Conservation (phyloP, 805 yeast genomes). For the Teunomyces gatunensis region DNA sequence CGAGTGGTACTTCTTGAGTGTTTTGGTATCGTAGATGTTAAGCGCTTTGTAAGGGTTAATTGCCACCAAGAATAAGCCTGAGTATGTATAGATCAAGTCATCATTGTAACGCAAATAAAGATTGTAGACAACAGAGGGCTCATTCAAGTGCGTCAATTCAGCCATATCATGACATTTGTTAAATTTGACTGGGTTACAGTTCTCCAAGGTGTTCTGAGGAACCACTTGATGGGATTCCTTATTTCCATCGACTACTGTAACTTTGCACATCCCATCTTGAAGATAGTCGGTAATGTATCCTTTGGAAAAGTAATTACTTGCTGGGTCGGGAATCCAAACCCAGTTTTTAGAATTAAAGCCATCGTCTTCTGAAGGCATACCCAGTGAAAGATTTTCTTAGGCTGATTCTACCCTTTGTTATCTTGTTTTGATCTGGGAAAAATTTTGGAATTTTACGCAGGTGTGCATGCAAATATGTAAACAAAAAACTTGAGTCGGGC, state of each 20-base stretch:
- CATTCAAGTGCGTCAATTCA: conserved; percentile 88
- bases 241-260: conserved; percentile 37
- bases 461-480: not conserved
- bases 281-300: conserved; percentile 54
- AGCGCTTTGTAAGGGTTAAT: conserved; percentile 84
- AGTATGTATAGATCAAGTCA: conserved; percentile 85
- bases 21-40: conserved; percentile 64
- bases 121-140: conserved; percentile 91
- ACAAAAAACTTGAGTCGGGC: not conserved
- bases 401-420: not conserved
- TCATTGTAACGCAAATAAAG: conserved; percentile 71
- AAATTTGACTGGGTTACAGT: conserved; percentile 85
- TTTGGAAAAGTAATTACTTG: conserved; percentile 50
- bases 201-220: conserved; percentile 45
- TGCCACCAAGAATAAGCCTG: conserved; percentile 93
- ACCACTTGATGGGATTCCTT: conserved; percentile 43
- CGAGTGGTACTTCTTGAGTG: conserved; percentile 53
- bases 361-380: conserved; percentile 22
- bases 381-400: not conserved
- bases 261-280: conserved; percentile 34
- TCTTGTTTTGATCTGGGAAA: conserved; percentile 3
- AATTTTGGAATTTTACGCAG: conserved; percentile 1
- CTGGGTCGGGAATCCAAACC: conserved; percentile 78
- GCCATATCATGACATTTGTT: conserved; percentile 95
- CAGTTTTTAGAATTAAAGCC: conserved; percentile 48